Percentiles rank a stretch among this genome's conserved stretches.
Conservation (phyloP, 2,329 filamentous ascomycete genomes). For the Trichothecium sympodiale region DNA sequence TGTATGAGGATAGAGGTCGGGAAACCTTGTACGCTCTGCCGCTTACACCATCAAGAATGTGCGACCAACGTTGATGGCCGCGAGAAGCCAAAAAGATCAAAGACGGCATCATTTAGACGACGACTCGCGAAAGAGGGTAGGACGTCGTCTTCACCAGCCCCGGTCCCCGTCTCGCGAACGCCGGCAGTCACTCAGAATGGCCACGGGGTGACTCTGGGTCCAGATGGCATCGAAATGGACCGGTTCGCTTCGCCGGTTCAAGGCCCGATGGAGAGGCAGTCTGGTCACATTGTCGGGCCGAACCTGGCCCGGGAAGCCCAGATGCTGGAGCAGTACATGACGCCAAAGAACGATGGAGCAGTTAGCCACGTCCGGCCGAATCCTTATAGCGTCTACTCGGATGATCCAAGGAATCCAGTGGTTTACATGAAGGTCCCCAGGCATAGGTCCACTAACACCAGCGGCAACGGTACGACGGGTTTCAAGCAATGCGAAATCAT, state of each 20-base stretch:
- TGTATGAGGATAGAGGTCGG: not conserved
- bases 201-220: too few relatives aligned
- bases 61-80: too few relatives aligned
- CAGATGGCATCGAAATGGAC: too few relatives aligned
- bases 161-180: too few relatives aligned
- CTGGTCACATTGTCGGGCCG: conserved; percentile 2
- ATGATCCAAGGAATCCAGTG: conserved; percentile 2
- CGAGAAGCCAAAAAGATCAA: too few relatives aligned
- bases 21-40: not conserved
- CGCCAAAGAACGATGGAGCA: not conserved
- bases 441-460: conserved; percentile 1
- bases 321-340: conserved; percentile 1
- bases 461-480: not conserved
- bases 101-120: too few relatives aligned
- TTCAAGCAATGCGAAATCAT: conserved; percentile 3
- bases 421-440: conserved; percentile 4
- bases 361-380: conserved; percentile 2
- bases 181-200: too few relatives aligned
- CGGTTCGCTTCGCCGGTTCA: not conserved
- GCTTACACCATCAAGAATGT: too few relatives aligned
- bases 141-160: too few relatives aligned
- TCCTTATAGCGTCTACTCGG: conserved; percentile 2
- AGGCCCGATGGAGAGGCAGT: not conserved
- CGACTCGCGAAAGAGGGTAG: too few relatives aligned
- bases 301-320: conserved; percentile 1